Conservation (phyloP, 2,329 filamentous ascomycete genomes). For the Mycosphaerella sp. region DNA sequence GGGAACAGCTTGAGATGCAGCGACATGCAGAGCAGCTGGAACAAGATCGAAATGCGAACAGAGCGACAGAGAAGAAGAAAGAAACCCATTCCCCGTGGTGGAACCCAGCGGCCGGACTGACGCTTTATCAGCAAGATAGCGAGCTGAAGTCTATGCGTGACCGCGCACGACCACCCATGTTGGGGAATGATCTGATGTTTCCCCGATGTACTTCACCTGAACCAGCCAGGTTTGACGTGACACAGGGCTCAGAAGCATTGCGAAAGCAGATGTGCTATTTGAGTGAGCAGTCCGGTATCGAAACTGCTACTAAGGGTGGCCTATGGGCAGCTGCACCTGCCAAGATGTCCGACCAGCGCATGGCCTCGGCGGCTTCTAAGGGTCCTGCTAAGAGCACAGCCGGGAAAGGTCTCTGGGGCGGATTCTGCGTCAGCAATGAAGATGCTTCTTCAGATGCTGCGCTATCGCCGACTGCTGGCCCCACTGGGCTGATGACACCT, state of each 20-base stretch:
- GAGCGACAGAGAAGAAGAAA: slow-evolving; percentile 31
- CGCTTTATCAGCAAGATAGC: slow-evolving; percentile 32
- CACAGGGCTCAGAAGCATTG: slow-evolving; percentile 53
- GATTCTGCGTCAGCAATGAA: slow-evolving; percentile 52
- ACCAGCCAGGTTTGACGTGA: slow-evolving; percentile 74
- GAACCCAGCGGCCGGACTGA: slow-evolving; percentile 32
- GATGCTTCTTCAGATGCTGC: slow-evolving; percentile 31
- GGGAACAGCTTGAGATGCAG: slow-evolving; percentile 77
- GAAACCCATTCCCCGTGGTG: slow-evolving; percentile 35
- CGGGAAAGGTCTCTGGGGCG: slow-evolving; percentile 64
- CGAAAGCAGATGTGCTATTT: slow-evolving; percentile 46
- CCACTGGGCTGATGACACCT: slow-evolving; percentile 49
- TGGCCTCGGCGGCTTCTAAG: slow-evolving; percentile 13
- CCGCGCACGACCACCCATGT: slow-evolving; percentile 70
- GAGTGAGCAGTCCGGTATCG: slow-evolving; percentile 40
- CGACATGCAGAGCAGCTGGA: slow-evolving; percentile 64
- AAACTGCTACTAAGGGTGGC: slow-evolving; percentile 46
- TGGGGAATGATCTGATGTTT: slow-evolving; percentile 74
- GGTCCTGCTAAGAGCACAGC: slow-evolving; percentile 16
- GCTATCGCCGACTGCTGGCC: slow-evolving; percentile 35
- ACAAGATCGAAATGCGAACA: slow-evolving; percentile 43
- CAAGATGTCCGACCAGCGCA: slow-evolving; percentile 8
- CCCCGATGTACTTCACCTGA: slow-evolving; percentile 77
- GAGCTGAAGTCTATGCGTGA: slow-evolving; percentile 53
- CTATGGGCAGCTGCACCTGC: slow-evolving; percentile 45